These are phyloP conservation scores for Debaryomyces nepalensis DNA, from an alignment of 1,139 yeast species.

Conservation along the genomic window DNA sequence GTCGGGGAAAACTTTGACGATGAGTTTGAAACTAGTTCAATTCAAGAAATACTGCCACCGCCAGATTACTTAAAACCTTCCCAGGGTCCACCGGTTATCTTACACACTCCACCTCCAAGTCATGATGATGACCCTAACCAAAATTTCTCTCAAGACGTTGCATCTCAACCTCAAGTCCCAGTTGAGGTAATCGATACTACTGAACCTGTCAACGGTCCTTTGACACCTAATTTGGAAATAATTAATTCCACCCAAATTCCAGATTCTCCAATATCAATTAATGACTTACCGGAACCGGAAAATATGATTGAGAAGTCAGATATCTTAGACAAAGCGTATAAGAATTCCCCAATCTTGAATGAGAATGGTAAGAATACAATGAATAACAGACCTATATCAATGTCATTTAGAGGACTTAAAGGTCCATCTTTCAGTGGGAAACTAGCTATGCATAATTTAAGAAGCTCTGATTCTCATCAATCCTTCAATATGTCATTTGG, in stretches of 20 bases:
- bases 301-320: conserved; percentile 25
- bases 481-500: conserved; percentile 46
- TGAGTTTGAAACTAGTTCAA: conserved; percentile 4
- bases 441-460: conserved; percentile 32
- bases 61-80: neutral
- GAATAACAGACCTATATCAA: conserved; percentile 58
- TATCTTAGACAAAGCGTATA: conserved; percentile 27
- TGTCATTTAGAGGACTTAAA: conserved; percentile 68
- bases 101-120: conserved; percentile 17
- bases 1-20: neutral
- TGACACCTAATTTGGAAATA: conserved; percentile 21
- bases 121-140: conserved; percentile 12
- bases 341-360: conserved; percentile 17
- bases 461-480: conserved; percentile 48
- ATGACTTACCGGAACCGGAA: conserved; percentile 19
- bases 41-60: conserved; percentile 5
- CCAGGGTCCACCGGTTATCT: neutral
- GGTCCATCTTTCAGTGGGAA: conserved; percentile 58
- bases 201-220: conserved; percentile 12
- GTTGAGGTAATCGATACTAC: neutral
- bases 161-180: neutral
- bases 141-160: neutral
- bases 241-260: conserved; percentile 16
- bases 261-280: conserved; percentile 20
- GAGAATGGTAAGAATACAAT: conserved; percentile 20